phyloP scores from a whole-genome alignment of 805 yeast species.

The Teunomyces pallodes region DNA sequence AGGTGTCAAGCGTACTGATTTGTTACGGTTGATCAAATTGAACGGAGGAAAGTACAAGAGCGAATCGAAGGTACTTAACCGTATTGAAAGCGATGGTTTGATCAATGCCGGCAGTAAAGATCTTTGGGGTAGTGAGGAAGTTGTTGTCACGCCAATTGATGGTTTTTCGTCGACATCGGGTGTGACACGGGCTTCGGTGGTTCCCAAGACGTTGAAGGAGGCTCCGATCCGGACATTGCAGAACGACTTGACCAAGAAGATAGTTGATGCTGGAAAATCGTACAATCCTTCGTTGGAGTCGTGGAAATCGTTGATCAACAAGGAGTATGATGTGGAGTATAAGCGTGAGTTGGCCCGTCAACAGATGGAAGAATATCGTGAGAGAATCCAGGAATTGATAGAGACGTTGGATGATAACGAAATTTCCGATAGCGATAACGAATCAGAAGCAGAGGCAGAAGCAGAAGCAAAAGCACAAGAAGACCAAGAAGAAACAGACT shows the following conservation, averaged over 20 bases:
- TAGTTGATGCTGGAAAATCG: conserved; percentile 86
- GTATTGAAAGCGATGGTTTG: conserved; percentile 64
- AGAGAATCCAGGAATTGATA: conserved; percentile 63
- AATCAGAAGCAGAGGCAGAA: conserved; percentile 37
- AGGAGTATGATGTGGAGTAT: conserved; percentile 66
- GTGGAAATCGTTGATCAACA: conserved; percentile 71
- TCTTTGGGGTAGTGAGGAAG: conserved; percentile 59
- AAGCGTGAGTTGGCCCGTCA: conserved; percentile 63
- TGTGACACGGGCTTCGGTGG: conserved; percentile 42
- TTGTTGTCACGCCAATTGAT: conserved; percentile 13
- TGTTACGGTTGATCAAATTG: conserved; percentile 63
- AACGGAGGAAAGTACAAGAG: conserved; percentile 69
- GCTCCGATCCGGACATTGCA: conserved; percentile 55
- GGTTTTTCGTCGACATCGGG: conserved; percentile 16
- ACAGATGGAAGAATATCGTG: conserved; percentile 59
- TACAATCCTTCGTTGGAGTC: conserved; percentile 84
- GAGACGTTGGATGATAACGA: conserved; percentile 60
- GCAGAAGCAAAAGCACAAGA: conserved; percentile 34
- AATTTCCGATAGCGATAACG: conserved; percentile 39
- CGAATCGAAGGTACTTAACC: conserved; percentile 48
- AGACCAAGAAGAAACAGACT: conserved; percentile 24
- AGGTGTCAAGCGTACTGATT: conserved; percentile 63
- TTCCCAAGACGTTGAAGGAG: conserved; percentile 54
- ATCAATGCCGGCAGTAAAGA: conserved; percentile 44
- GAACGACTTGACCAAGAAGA: conserved; percentile 30